Conservation (phyloP, 1,139 yeast genomes). For the Candida sp. region DNA sequence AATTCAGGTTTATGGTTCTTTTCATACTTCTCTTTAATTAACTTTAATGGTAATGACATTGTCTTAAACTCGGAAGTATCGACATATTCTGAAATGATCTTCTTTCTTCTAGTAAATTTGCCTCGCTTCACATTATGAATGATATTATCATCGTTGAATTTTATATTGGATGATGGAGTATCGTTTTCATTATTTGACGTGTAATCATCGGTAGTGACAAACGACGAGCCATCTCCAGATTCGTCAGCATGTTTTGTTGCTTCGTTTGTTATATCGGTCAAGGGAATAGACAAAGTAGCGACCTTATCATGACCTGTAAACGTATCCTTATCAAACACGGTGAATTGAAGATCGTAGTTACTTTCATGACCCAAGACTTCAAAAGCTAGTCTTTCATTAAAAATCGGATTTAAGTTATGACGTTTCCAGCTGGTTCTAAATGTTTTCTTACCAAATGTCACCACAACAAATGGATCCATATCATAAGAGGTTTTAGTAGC, state of each 20-base stretch:
- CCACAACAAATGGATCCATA: constrained; percentile 96
- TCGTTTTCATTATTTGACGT: constrained; percentile 10
- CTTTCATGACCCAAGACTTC: constrained; percentile 69
- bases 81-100: constrained; percentile 23
- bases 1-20: constrained; percentile 50
- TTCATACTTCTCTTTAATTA: constrained; percentile 30
- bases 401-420: constrained; percentile 81
- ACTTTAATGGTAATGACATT: constrained; percentile 33
- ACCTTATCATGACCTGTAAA: constrained; percentile 82
- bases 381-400: constrained; percentile 76
- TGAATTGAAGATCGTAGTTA: constrained; percentile 62
- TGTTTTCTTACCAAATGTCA: constrained; percentile 85
- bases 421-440: constrained; percentile 84
- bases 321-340: constrained; percentile 80
- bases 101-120: constrained; percentile 25
- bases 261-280: constrained; percentile 40
- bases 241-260: constrained; percentile 7
- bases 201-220: constrained; percentile 3
- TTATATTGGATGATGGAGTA: constrained; percentile 15
- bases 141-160: constrained; percentile 26
- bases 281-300: constrained; percentile 57
- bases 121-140: constrained; percentile 23
- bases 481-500: constrained; percentile 74
- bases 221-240: background rate
- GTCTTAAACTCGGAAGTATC: constrained; percentile 45